phyloP scores from a whole-genome alignment of 2,329 filamentous ascomycete genomes.

The Rosellinia necatrix region DNA sequence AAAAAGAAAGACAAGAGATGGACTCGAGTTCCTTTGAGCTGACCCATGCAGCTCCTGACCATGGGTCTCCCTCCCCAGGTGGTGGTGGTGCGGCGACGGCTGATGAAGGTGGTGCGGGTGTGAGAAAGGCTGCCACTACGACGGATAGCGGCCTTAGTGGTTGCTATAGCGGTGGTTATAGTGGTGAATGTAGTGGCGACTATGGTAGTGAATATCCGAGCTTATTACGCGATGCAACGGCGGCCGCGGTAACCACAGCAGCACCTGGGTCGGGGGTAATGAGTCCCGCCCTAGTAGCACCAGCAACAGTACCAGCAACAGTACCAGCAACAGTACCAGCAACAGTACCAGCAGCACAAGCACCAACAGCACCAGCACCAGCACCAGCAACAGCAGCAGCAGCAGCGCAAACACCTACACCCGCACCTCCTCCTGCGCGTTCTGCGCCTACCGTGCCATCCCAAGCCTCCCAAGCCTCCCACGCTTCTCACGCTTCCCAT shows the following conservation, averaged over 20 bases:
- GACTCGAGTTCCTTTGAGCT: conserved; percentile 20
- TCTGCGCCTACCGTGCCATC: conserved; percentile 3
- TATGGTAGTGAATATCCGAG: no score
- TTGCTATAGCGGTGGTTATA: background rate
- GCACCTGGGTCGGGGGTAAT: conserved; percentile 4
- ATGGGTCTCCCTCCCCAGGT: conserved; percentile 15
- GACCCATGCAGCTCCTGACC: conserved; percentile 14
- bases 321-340: background rate
- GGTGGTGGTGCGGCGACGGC: background rate
- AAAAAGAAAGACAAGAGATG: conserved; percentile 21
- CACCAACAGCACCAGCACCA: background rate
- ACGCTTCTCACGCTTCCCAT: no score
- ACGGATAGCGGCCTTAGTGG: background rate
- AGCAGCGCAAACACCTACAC: background rate
- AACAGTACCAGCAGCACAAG: conserved; percentile 3
- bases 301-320: background rate
- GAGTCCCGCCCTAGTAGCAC: conserved; percentile 11
- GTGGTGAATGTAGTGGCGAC: conserved; percentile 2
- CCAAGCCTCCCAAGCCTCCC: conserved; percentile 11
- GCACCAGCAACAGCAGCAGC: background rate
- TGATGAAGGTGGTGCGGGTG: conserved; percentile 15
- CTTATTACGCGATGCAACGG: conserved; percentile 1
- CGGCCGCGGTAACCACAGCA: background rate
- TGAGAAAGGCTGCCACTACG: background rate
- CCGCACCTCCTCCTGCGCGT: conserved; percentile 2